Evolutionary conservation across 768 basidiomycete genomes (phyloP).

Genomic region (Stropharia rugosoannulata): DNA sequence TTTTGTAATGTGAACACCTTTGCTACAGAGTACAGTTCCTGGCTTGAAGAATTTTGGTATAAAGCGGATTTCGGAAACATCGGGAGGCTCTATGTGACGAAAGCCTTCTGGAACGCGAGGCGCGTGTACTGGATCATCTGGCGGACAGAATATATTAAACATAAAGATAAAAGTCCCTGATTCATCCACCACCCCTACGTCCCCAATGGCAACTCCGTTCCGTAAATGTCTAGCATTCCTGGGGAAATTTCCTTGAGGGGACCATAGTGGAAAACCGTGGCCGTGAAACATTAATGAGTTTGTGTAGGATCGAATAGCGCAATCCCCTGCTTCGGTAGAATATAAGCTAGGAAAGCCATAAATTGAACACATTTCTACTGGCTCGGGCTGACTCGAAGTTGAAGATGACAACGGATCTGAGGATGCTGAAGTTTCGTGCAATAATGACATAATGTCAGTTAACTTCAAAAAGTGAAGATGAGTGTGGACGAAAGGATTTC

Average conservation of each 20-base stretch:
- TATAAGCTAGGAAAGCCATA: not conserved
- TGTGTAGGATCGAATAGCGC: constrained; percentile 1
- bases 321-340: not conserved
- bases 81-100: not conserved
- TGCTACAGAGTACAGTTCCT: not conserved
- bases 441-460: too few relatives aligned
- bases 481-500: too few relatives aligned
- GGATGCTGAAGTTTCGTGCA: too few relatives aligned
- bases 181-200: constrained; percentile 11
- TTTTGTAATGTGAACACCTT: not conserved
- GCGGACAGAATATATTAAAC: constrained; percentile 12
- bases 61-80: not conserved
- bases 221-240: not conserved
- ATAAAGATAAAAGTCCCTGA: constrained; percentile 6
- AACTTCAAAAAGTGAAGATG: too few relatives aligned
- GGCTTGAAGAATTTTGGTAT: not conserved
- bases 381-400: too few relatives aligned
- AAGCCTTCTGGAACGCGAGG: not conserved
- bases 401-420: too few relatives aligned
- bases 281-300: constrained; percentile 3
- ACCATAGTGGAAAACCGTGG: constrained; percentile 11
- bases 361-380: not conserved
- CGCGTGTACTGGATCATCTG: constrained; percentile 8
- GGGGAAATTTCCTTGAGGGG: not conserved
- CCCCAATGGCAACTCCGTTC: constrained; percentile 8